Evolutionary conservation across 495 filamentous ascomycete species (phyloP).

Genomic region (Apodospora peruviana): DNA sequence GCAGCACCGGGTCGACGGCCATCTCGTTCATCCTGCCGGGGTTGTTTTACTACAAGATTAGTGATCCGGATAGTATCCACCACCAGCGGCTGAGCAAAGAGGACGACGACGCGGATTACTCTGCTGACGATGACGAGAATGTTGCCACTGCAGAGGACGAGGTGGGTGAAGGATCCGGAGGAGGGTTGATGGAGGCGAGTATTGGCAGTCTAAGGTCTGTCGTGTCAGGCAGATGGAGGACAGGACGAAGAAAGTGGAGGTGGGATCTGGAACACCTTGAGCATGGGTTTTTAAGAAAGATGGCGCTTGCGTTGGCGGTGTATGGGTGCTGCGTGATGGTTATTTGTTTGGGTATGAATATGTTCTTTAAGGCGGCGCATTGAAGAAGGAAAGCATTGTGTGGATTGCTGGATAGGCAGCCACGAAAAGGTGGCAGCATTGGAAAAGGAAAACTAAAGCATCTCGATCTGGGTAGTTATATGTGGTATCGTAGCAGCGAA

Average conservation of each 20-base stretch:
- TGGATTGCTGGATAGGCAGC: no score
- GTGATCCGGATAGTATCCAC: conserved; percentile 71
- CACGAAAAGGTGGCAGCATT: no score
- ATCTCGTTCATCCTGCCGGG: conserved; percentile 97
- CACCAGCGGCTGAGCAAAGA: conserved; percentile 84
- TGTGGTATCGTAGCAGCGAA: no score
- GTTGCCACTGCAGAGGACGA: conserved; percentile 39
- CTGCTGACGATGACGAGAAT: conserved; percentile 41
- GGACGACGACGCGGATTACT: conserved; percentile 62
- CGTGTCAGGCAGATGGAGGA: conserved; percentile 17
- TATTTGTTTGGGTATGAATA: conserved; percentile 79
- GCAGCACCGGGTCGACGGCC: conserved; percentile 85
- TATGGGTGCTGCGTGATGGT: conserved; percentile 89
- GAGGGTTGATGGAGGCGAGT: conserved; percentile 37
- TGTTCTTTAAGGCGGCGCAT: conserved; percentile 8
- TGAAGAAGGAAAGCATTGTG: background rate
- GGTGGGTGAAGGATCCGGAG: conserved; percentile 21
- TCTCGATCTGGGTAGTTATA: no score
- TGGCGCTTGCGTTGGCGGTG: conserved; percentile 68
- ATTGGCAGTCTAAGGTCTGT: conserved; percentile 18
- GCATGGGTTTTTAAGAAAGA: conserved; percentile 56
- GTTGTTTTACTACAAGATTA: conserved; percentile 97
- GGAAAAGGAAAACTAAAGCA: no score
- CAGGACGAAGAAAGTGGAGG: conserved; percentile 28
- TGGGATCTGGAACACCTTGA: conserved; percentile 47